A percentile compares a stretch with the other conserved stretches of the same genome.
These are phyloP conservation scores for Mallotus repandus DNA, from an alignment of 441 rosid species.

Conservation along the genomic window DNA sequence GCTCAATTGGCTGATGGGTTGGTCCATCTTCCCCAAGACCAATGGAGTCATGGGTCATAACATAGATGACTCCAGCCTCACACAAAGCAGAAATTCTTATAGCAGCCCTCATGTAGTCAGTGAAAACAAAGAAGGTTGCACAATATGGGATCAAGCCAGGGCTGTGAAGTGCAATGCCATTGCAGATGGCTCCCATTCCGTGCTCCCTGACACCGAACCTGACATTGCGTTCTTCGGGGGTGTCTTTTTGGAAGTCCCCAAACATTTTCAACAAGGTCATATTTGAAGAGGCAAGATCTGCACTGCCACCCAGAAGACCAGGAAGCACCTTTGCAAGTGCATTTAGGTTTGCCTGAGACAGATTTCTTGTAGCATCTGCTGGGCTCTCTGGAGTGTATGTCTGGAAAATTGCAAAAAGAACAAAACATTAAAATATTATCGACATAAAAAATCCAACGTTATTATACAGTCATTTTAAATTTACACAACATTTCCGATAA, in stretches of 20 bases:
- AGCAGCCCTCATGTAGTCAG: conserved; percentile 95
- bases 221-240: conserved; percentile 83
- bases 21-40: conserved; percentile 98
- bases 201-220: conserved; percentile 93
- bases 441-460: background rate
- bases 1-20: conserved; percentile 93
- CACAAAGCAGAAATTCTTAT: conserved; percentile 75
- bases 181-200: conserved; percentile 85
- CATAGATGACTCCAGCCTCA: conserved; percentile 77
- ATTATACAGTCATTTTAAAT: background rate
- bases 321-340: conserved; percentile 74
- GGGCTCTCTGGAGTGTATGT: conserved; percentile 72
- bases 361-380: conserved; percentile 82
- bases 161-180: conserved; percentile 79
- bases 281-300: conserved; percentile 94
- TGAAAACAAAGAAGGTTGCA: conserved; percentile 94
- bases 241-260: conserved; percentile 78
- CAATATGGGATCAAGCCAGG: conserved; percentile 83
- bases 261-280: conserved; percentile 83
- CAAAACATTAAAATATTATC: conserved; percentile 9
- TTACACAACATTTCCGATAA: background rate
- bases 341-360: conserved; percentile 75
- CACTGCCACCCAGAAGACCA: conserved; percentile 89
- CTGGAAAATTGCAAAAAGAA: conserved; percentile 39
- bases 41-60: conserved; percentile 94